Evolutionary conservation across 2,329 filamentous ascomycete species (phyloP).

Genomic region (Diaporthe citrichinensis): DNA sequence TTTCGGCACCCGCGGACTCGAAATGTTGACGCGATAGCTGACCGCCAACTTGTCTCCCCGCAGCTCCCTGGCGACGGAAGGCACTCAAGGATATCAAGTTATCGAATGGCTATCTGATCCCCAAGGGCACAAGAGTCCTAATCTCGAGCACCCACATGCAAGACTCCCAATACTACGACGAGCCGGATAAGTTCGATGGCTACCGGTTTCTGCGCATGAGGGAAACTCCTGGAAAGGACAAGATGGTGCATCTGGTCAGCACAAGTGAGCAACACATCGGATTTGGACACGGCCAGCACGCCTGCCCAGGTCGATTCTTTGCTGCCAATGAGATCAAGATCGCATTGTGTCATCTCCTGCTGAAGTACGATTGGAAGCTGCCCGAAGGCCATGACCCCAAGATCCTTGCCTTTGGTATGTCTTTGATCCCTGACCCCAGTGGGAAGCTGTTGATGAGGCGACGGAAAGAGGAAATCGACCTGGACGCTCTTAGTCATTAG

Average conservation of each 20-base stretch:
- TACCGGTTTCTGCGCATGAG: slow-evolving; percentile 56
- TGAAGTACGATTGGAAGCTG: slow-evolving; percentile 34
- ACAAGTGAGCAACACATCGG: slow-evolving; percentile 5
- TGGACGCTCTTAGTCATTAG: neutral
- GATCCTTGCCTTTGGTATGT: slow-evolving; percentile 33
- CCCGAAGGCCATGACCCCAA: slow-evolving; percentile 37
- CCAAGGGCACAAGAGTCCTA: slow-evolving; percentile 16
- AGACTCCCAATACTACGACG: slow-evolving; percentile 51
- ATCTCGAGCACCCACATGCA: slow-evolving; percentile 15
- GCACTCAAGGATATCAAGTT: slow-evolving; percentile 54
- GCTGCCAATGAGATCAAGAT: slow-evolving; percentile 51
- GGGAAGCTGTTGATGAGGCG: slow-evolving; percentile 37
- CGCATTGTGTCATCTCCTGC: slow-evolving; percentile 15
- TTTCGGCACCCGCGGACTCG: neutral
- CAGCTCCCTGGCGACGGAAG: slow-evolving; percentile 63
- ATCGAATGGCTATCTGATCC: slow-evolving; percentile 21
- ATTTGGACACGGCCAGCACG: slow-evolving; percentile 52
- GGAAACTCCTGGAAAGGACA: slow-evolving; percentile 24
- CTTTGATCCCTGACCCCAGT: slow-evolving; percentile 23
- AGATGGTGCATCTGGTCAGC: slow-evolving; percentile 16
- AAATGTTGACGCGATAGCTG: neutral
- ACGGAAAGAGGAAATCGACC: slow-evolving; percentile 35
- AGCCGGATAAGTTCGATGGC: slow-evolving; percentile 56
- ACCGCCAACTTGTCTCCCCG: neutral
- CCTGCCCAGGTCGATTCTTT: slow-evolving; percentile 53